Base-by-base conservation (phyloP, 257 asterid species). In the Eustoma russellianum region DNA sequence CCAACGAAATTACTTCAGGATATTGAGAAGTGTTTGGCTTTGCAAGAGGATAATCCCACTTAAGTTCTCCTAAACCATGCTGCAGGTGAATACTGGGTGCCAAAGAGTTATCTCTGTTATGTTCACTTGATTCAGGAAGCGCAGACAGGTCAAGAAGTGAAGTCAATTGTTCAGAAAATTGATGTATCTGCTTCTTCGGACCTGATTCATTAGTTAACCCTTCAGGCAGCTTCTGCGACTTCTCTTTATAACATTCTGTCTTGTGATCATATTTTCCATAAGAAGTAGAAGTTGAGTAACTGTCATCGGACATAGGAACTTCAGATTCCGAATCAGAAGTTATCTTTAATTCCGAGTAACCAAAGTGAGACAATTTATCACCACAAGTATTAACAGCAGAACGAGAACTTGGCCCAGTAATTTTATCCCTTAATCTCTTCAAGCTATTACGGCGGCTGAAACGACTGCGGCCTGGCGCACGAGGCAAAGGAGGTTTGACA, bases 251-350 rank as follows among this genome's bases (percentile, higher is more conserved):
- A 47, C 12, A 38, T 53, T 68, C 76, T 9, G 59, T 38, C 34
- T 52, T 62, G 43, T 50, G 43, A 60, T 35, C 60, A 48, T 30
- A 46, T 38, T 52, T 68, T 41, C 53, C 53, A 50, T 33, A 67
- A 34, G 54, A 56, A 40, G 56, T 66, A 47, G 74, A 61, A 41
- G 58, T 64, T 41, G 62, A 74, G 56, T 83, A 85, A n/a, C 81
- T 89, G 1, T 87, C 96, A 40, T 82, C 96, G 1, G 96, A 84
- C 52, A 68, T 45, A 30, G 68, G 79, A 62, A 82, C 44, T 64
- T 87, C 95, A 1, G 95, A 82, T 60, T 91, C 98, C 0, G 96
- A 66, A 79, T 91, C 95, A 3, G 98, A 91, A 48, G 77, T 69
- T 55, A 87, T 50, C 72, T 82, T 91, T 59, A 80, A 70, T 75